Conservation (phyloP, 805 yeast species). For the Deakozyma indianensis region DNA sequence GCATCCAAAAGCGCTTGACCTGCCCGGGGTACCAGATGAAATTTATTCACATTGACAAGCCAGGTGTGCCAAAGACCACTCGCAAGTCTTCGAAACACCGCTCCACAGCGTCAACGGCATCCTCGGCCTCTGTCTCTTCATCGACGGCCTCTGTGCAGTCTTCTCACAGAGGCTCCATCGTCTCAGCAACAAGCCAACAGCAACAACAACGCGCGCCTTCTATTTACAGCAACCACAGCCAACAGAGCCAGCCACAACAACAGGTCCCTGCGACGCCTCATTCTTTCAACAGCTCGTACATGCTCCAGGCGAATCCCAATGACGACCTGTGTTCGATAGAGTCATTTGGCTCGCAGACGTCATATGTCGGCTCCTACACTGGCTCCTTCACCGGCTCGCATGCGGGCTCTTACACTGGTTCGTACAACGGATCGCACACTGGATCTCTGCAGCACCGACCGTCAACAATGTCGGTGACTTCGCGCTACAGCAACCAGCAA, state of each 20-base stretch:
- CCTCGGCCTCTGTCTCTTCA: not conserved
- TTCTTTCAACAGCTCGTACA: not conserved
- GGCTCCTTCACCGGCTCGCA: not conserved
- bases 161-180: not conserved
- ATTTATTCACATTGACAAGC: constrained; percentile 1
- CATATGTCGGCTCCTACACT: no score
- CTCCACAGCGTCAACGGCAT: not conserved
- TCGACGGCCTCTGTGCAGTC: not conserved
- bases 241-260: not conserved
- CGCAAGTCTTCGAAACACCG: not conserved
- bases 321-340: not conserved
- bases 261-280: not conserved
- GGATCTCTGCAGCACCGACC: not conserved
- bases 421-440: not conserved
- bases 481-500: not conserved
- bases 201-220: not conserved
- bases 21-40: constrained; percentile 1
- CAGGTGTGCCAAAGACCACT: not conserved
- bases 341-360: not conserved
- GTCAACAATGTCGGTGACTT: not conserved
- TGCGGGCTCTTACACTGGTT: not conserved
- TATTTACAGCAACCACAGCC: not conserved
- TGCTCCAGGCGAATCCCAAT: not conserved
- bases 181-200: not conserved
- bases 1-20: not conserved